These are phyloP conservation scores for Podaxis sp. DNA, from an alignment of 768 basidiomycete genomes.

Conservation along the genomic window DNA sequence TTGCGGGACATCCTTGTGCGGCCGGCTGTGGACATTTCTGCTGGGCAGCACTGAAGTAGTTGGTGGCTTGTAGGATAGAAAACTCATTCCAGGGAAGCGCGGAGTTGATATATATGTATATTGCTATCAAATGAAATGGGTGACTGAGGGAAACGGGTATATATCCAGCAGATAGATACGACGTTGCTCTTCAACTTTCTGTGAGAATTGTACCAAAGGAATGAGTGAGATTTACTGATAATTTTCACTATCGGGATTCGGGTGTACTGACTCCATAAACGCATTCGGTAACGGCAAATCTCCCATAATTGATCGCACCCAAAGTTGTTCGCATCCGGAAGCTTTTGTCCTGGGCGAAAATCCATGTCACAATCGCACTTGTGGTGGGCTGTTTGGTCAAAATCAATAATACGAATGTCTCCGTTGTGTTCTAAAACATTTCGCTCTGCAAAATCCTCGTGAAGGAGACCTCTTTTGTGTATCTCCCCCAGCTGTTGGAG, in stretches of 20 bases:
- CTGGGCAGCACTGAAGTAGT: slow-evolving; percentile 46
- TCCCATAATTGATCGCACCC: slow-evolving; percentile 33
- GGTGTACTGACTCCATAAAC: slow-evolving; percentile 24
- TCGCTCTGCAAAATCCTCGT: slow-evolving; percentile 41
- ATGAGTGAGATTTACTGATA: background rate
- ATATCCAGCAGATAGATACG: background rate
- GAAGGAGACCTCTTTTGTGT: slow-evolving; percentile 32
- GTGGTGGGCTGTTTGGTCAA: slow-evolving; percentile 30
- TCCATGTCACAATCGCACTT: slow-evolving; percentile 29
- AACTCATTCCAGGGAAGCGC: background rate
- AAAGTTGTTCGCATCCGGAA: slow-evolving; percentile 26
- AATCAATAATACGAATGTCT: slow-evolving; percentile 38
- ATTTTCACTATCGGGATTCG: background rate
- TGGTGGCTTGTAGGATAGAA: too few species aligned
- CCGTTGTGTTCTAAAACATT: slow-evolving; percentile 35
- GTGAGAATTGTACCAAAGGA: background rate
- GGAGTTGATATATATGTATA: background rate
- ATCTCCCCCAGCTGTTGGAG: slow-evolving; percentile 31
- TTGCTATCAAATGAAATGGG: background rate
- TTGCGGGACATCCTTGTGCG: slow-evolving; percentile 66
- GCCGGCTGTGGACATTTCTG: slow-evolving; percentile 84
- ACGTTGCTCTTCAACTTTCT: background rate
- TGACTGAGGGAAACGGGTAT: background rate
- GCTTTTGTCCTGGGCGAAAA: slow-evolving; percentile 24
- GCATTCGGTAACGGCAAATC: slow-evolving; percentile 27